A percentile compares a stretch with the other conserved stretches of the same genome.
phyloP scores from a whole-genome alignment of 495 filamentous ascomycete genomes.

The Apiosordaria backusii region DNA sequence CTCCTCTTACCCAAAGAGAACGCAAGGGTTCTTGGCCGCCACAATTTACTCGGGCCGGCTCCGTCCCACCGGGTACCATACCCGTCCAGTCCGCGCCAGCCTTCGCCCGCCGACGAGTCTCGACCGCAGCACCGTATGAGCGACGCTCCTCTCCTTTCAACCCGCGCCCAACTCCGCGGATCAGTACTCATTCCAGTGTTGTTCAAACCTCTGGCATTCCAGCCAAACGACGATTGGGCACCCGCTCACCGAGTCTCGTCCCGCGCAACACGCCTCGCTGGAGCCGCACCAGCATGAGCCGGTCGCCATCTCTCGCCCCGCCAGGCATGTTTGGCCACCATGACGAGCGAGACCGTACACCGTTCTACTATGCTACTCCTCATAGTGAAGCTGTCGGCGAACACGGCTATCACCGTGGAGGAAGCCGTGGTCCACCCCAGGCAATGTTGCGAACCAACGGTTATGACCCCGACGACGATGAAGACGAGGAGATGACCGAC shows the following conservation, averaged over 20 bases:
- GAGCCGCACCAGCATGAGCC: constrained; percentile 39
- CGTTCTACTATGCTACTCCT: constrained; percentile 53
- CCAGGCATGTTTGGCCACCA: constrained; percentile 16
- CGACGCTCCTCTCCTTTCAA: constrained; percentile 39
- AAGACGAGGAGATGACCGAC: constrained; percentile 21
- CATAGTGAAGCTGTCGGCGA: constrained; percentile 43
- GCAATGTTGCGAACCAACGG: constrained; percentile 12
- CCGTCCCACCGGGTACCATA: constrained; percentile 39
- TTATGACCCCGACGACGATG: constrained; percentile 20
- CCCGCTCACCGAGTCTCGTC: constrained; percentile 42
- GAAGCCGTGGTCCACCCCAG: constrained; percentile 17
- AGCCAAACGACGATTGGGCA: constrained; percentile 34
- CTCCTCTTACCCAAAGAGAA: constrained; percentile 38
- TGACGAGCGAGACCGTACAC: constrained; percentile 37
- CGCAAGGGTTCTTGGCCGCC: constrained; percentile 42
- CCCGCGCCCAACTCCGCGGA: constrained; percentile 25
- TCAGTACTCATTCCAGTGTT: too few relatives aligned
- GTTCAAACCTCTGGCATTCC: background rate
- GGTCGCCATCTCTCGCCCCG: constrained; percentile 30
- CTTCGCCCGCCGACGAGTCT: constrained; percentile 38
- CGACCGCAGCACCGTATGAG: constrained; percentile 27
- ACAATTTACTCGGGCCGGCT: constrained; percentile 41
- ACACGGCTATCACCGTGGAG: constrained; percentile 17
- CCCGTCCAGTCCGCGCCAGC: constrained; percentile 29
- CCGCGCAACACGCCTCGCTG: constrained; percentile 47